A percentile compares a stretch with the other conserved stretches of the same genome.
Conservation (phyloP, 768 basidiomycete species). For the Butyriboletus loyo region DNA sequence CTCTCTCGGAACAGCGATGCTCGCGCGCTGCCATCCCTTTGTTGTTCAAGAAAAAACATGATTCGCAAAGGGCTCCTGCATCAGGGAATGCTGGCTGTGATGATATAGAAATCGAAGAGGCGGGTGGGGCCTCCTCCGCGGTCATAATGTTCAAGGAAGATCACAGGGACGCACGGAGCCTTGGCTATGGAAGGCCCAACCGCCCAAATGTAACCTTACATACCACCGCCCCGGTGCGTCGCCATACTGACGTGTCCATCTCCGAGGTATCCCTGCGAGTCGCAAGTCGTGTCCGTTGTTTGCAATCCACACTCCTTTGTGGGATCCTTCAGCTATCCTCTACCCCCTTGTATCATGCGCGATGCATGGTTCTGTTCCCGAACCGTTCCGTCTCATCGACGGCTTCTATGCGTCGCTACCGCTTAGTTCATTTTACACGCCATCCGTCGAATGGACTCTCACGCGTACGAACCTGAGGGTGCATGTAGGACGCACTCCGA, state of each 20-base stretch:
- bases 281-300: background rate
- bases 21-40: too few relatives aligned
- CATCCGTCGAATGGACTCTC: background rate
- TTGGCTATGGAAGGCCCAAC: background rate
- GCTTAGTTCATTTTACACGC: background rate
- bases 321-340: too few relatives aligned
- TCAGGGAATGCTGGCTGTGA: background rate
- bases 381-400: background rate
- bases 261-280: background rate
- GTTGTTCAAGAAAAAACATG: too few relatives aligned
- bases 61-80: background rate
- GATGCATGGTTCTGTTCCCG: background rate
- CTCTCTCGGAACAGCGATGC: too few relatives aligned
- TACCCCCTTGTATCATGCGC: background rate
- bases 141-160: background rate
- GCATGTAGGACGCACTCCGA: background rate
- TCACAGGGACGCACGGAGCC: background rate
- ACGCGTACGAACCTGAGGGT: background rate
- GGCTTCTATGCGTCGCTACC: background rate
- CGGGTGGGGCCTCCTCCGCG: background rate
- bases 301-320: background rate
- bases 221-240: too few relatives aligned
- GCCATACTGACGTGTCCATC: too few relatives aligned
- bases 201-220: background rate
- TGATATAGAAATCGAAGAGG: background rate